Evolutionary conservation across 2,329 filamentous ascomycete genomes (phyloP).

Genomic region (Curvularia sp.): DNA sequence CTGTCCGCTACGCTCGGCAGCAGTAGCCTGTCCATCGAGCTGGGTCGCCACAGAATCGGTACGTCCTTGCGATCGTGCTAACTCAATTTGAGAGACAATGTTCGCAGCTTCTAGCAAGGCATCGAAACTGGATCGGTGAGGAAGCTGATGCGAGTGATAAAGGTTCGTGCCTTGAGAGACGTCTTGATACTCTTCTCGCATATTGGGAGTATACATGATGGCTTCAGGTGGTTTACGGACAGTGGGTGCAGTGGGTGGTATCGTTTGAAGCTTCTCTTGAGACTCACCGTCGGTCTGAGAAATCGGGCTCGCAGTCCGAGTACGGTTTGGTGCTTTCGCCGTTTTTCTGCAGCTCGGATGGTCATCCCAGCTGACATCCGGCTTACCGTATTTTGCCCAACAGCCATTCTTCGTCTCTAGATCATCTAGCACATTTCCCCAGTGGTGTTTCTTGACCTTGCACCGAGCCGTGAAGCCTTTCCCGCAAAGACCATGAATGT

Average conservation of each 20-base stretch:
- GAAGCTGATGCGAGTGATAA: constrained; percentile 17
- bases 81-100: constrained; percentile 33
- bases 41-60: constrained; percentile 34
- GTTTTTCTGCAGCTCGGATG: constrained; percentile 38
- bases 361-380: constrained; percentile 40
- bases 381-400: constrained; percentile 42
- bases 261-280: constrained; percentile 14
- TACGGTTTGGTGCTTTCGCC: neutral
- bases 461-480: constrained; percentile 32
- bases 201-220: constrained; percentile 14
- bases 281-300: neutral
- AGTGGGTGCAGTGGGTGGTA: constrained; percentile 26
- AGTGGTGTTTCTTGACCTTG: constrained; percentile 47
- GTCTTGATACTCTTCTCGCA: neutral
- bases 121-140: constrained; percentile 25
- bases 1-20: constrained; percentile 22
- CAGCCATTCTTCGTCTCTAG: constrained; percentile 39
- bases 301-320: neutral
- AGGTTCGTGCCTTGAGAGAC: neutral
- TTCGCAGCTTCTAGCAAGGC: constrained; percentile 37
- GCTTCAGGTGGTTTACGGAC: constrained; percentile 22
- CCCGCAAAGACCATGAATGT: constrained; percentile 42
- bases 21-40: constrained; percentile 30
- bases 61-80: constrained; percentile 32
- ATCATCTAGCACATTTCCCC: constrained; percentile 35